Evolutionary conservation across 176 grass and related monocot genomes (phyloP), one percentile per base, ranked within the genome.

Genomic region (Lolium perenne): DNA sequence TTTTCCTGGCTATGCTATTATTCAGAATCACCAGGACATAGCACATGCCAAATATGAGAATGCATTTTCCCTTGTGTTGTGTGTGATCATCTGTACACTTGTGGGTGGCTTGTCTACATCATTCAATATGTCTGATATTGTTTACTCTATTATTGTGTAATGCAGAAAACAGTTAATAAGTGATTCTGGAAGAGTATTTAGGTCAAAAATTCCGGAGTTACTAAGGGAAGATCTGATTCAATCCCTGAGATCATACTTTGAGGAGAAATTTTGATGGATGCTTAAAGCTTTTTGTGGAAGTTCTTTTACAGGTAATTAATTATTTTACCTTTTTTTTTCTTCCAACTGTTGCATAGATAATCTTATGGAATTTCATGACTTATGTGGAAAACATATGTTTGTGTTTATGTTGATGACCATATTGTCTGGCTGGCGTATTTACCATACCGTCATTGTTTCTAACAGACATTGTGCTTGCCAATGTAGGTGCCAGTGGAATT

Each of bases 91-190:
- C 17, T 69, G 17, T 10, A 40, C 58, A 55, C 41, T 80, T 75
- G 10, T 56, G 17, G 59, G 20, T 81, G 38, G 58, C 9, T 67
- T 46, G 23, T 55, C 53, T 78, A 15, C 13, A 35, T n/a, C 29
- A 15, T 77, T 10, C 10, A 23, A 16, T 76, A 40, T 11, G 0
- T 81, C 73, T 88, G 18, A 92, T 40, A 80, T 50, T 85, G 21
- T 81, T 49, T 45, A 72, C 25, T 62, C 61, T 82, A 61, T 68
- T 82, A 61, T 50, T 26, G 8, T 89, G 77, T 74, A 84, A 79
- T 93, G 90, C 97, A 99, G 94, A 86, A 86, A 87, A 41, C 82
- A 89, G 58, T 72, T 99, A 82, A 87, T 78, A 77, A 88, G 16
- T 58, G 91, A 90, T 86, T 88, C 94, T 32, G 92, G 63, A 71